phyloP scores from a whole-genome alignment of 495 filamentous ascomycete species.

The Lasiosphaeris hirsuta region DNA sequence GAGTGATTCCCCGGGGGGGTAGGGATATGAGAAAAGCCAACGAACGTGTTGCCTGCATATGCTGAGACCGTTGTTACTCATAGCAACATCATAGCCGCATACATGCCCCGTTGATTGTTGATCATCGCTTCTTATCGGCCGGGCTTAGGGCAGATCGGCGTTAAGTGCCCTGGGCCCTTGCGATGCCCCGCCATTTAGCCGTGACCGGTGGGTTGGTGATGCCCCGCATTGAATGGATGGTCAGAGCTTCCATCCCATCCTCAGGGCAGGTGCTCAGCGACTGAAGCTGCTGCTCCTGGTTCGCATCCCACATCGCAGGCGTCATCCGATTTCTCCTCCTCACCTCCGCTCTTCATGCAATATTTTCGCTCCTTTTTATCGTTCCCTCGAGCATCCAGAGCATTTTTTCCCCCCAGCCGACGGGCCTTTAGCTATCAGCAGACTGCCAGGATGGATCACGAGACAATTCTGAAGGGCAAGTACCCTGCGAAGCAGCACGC shows the following conservation, averaged over 20 bases:
- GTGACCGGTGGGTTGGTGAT: conserved; percentile 2
- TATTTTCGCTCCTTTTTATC: background rate
- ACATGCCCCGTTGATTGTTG: background rate
- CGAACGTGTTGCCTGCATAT: too few relatives aligned
- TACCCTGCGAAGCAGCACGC: conserved; percentile 96
- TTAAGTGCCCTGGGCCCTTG: too few relatives aligned
- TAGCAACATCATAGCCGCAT: too few relatives aligned
- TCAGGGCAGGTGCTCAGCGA: background rate
- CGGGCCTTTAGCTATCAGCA: background rate
- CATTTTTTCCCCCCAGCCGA: background rate
- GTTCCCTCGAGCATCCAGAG: background rate
- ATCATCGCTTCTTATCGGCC: background rate
- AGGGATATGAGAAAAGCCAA: too few relatives aligned
- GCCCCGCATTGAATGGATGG: conserved; percentile 7
- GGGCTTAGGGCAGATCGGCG: background rate
- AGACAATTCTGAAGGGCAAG: conserved; percentile 57
- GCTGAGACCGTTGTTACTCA: too few relatives aligned
- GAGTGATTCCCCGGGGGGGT: too few relatives aligned
- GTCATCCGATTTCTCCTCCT: background rate
- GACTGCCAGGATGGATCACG: conserved; percentile 27
- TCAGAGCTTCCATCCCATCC: conserved; percentile 4
- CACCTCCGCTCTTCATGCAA: background rate
- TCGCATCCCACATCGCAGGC: background rate
- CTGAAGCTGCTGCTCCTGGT: background rate
- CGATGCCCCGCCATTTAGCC: conserved; percentile 1